Base-by-base conservation (phyloP, 2,329 filamentous ascomycete genomes). In the Monilinia fructigena region DNA sequence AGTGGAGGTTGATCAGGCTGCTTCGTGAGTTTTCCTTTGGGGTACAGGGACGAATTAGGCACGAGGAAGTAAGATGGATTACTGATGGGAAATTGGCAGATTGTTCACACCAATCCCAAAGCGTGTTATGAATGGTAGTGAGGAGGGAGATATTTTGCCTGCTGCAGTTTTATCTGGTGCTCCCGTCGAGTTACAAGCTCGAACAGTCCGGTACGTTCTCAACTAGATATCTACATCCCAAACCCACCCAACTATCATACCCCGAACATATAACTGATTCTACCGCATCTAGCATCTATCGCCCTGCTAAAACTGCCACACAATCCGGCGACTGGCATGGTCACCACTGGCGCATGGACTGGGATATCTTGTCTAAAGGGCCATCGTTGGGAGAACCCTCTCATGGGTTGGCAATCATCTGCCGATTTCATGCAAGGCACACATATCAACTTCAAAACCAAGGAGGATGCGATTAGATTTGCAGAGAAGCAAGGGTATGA, bases 401-500 rank as follows among this genome's bases (percentile, higher is more conserved):
- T 99, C 78, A 99, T 99, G 87, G 95, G 95, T 68, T 99, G 96
- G 96, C 93, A 97, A 78, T 98, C 94, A 31, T 96, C 93, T 23
- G 94, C 85, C 66, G 95, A 99, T 79, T 87, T 87, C 77, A 95
- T 99, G 92, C 93, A 99, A 79, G 94, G 93, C 75, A 96, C 93
- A 59, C 86, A 93, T 77, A 80, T 99, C 74, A 89, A 89, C 79
- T 99, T 99, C 85, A 91, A 91, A 79, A 85, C 83, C 74, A 98
- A 97, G 83, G 93, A 98, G 78, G 94, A 97, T 74, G 95, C 95
- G 71, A 94, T 99, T 75, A 82, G 84, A 67, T 99, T 99, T 76
- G 95, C 96, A 31, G 91, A 98, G 82, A 99, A 98, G 85, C 95
- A 99, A 80, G 95, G 96, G 47, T 99, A 99, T 78, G 94, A 99